These are phyloP conservation scores for Kazachstania sp. DNA, from an alignment of 1,139 yeast genomes.

Conservation along the genomic window DNA sequence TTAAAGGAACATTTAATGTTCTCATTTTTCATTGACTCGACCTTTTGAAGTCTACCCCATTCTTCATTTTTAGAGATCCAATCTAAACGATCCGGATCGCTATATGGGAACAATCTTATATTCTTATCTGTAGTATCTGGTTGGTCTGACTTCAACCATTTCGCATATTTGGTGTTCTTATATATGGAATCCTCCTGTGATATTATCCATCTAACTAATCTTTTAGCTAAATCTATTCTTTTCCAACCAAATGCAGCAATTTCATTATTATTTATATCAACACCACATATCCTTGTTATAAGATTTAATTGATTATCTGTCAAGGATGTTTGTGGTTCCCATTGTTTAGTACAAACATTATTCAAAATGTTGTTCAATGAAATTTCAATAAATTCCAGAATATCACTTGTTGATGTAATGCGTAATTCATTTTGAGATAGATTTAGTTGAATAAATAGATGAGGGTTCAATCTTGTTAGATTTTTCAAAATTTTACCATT, in stretches of 20 bases:
- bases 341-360: constrained; percentile 21
- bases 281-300: constrained; percentile 8
- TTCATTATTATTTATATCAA: constrained; percentile 10
- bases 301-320: background rate
- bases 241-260: constrained; percentile 26
- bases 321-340: background rate
- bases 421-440: constrained; percentile 7
- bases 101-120: constrained; percentile 16
- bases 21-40: background rate
- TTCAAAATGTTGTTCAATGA: constrained; percentile 34
- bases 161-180: constrained; percentile 8
- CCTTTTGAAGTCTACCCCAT: constrained; percentile 23
- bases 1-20: background rate
- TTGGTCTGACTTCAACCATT: constrained; percentile 1
- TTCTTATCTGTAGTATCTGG: background rate
- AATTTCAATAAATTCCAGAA: constrained; percentile 32
- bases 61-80: constrained; percentile 20
- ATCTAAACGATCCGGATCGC: constrained; percentile 22
- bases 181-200: constrained; percentile 13
- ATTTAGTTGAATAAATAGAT: constrained; percentile 8
- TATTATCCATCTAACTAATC: constrained; percentile 21
- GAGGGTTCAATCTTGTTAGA: constrained; percentile 18
- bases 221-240: constrained; percentile 20
- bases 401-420: constrained; percentile 30
- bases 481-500: constrained; percentile 36